Evolutionary conservation across 2,329 filamentous ascomycete species (phyloP).

Genomic region (Colletotrichum phormii): DNA sequence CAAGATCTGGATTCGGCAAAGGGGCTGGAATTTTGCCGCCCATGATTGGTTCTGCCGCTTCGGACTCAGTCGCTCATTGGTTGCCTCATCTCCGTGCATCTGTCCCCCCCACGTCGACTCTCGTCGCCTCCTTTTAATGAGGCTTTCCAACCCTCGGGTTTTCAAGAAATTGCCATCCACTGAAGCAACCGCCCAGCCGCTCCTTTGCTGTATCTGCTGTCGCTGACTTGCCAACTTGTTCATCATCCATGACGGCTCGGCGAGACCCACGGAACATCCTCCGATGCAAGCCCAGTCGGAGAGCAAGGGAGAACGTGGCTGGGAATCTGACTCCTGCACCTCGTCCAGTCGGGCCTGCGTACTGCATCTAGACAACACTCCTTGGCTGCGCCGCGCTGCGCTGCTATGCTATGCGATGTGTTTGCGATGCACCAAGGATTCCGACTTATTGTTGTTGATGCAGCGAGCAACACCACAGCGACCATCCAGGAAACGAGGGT

Average conservation of each 20-base stretch:
- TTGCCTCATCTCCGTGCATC: conserved; percentile 35
- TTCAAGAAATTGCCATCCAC: conserved; percentile 26
- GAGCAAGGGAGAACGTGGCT: background rate
- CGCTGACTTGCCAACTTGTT: conserved; percentile 1
- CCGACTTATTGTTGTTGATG: conserved; percentile 7
- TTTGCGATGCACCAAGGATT: conserved; percentile 19
- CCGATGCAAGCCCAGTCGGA: conserved; percentile 15
- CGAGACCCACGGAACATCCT: conserved; percentile 20
- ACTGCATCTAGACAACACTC: conserved; percentile 9
- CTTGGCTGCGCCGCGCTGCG: conserved; percentile 14
- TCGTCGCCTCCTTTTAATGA: conserved; percentile 36
- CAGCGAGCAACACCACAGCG: background rate
- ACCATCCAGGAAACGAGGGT: conserved; percentile 7
- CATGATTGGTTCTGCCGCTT: conserved; percentile 26
- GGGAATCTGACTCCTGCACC: conserved; percentile 34
- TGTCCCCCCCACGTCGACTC: conserved; percentile 14
- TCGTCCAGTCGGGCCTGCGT: conserved; percentile 20
- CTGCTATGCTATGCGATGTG: conserved; percentile 5
- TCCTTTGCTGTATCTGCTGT: background rate
- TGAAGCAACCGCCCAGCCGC: conserved; percentile 13
- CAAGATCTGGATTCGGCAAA: conserved; percentile 32
- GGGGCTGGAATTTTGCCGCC: conserved; percentile 22
- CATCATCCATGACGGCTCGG: conserved; percentile 8
- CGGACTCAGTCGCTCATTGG: conserved; percentile 8
- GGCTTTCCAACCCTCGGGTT: conserved; percentile 28